Evolutionary conservation across 208 protist genomes (phyloP).

Genomic region (Trypanosoma scelopori): DNA sequence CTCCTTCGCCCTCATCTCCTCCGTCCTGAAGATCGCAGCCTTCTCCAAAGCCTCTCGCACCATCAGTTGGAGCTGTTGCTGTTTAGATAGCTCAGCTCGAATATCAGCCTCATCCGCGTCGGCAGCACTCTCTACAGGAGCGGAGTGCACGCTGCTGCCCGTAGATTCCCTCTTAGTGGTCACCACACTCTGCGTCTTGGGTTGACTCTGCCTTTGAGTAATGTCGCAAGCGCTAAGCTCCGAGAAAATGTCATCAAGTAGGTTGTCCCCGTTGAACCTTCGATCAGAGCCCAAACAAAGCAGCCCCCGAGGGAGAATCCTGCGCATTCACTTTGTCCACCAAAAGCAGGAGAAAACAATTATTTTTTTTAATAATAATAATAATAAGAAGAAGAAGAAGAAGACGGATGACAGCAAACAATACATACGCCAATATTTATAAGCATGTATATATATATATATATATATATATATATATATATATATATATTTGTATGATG

Average conservation of each 20-base stretch:
- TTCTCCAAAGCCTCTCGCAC: conserved; percentile 48
- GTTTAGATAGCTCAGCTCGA: conserved; percentile 25
- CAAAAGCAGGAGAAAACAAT: not conserved
- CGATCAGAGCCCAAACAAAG: conserved; percentile 10
- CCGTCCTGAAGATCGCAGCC: conserved; percentile 32
- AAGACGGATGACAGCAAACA: conserved; percentile 7
- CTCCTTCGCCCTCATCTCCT: conserved; percentile 21
- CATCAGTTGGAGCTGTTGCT: conserved; percentile 26
- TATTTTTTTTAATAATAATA: too few relatives aligned
- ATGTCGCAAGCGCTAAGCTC: conserved; percentile 32
- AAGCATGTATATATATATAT: too few relatives aligned
- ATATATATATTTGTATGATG: too few relatives aligned
- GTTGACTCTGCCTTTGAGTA: conserved; percentile 6
- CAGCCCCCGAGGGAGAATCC: conserved; percentile 1
- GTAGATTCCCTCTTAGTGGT: conserved; percentile 1
- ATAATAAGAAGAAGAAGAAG: conserved; percentile 7
- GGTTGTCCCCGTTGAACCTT: conserved; percentile 15
- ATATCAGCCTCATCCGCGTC: conserved; percentile 20
- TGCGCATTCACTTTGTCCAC: conserved; percentile 16
- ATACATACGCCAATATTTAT: too few relatives aligned
- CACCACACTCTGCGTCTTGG: not conserved
- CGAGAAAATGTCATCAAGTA: conserved; percentile 33
- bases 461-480: too few relatives aligned
- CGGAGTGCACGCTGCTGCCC: not conserved
- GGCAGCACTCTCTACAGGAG: not conserved